These are phyloP conservation scores for Daedalea quercina DNA, from an alignment of 768 basidiomycete genomes.

Conservation along the genomic window DNA sequence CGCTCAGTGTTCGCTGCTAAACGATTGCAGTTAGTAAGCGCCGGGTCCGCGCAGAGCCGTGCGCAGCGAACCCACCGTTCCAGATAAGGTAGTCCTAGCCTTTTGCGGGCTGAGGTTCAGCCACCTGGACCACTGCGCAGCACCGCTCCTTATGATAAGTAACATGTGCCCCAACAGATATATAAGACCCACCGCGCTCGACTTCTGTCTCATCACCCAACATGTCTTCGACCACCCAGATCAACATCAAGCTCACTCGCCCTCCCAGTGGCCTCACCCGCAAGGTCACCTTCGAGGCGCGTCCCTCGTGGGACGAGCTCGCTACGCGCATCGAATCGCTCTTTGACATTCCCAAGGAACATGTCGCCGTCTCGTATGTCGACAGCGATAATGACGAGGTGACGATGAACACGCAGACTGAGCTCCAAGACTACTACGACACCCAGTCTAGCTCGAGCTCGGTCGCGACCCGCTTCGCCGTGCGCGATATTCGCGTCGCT, in stretches of 20 bases:
- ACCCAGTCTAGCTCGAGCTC: slow-evolving; percentile 15
- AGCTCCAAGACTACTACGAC: slow-evolving; percentile 65
- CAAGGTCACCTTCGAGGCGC: slow-evolving; percentile 44
- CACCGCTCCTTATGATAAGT: too few species aligned
- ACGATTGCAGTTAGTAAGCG: too few species aligned
- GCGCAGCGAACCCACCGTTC: too few species aligned
- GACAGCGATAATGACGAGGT: slow-evolving; percentile 72
- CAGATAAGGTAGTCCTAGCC: too few species aligned
- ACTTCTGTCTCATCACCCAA: slow-evolving; percentile 7
- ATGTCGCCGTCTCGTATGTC: slow-evolving; percentile 62
- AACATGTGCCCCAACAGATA: too few species aligned
- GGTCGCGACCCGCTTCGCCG: slow-evolving; percentile 47
- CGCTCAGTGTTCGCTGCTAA: too few species aligned
- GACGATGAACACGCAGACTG: slow-evolving; percentile 69
- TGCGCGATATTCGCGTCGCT: slow-evolving; percentile 46
- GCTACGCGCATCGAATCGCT: slow-evolving; percentile 50
- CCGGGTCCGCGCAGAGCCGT: too few species aligned
- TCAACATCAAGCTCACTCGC: slow-evolving; percentile 59
- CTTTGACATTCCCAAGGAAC: slow-evolving; percentile 47
- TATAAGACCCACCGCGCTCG: too few species aligned
- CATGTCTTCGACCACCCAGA: slow-evolving; percentile 32
- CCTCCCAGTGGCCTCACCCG: slow-evolving; percentile 49
- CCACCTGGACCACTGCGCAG: too few species aligned
- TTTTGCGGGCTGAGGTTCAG: too few species aligned
- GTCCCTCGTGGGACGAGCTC: slow-evolving; percentile 53